Percentiles rank a stretch among this genome's conserved stretches.
Conservation (phyloP, 176 grass and related monocot species). For the Secale cereale region DNA sequence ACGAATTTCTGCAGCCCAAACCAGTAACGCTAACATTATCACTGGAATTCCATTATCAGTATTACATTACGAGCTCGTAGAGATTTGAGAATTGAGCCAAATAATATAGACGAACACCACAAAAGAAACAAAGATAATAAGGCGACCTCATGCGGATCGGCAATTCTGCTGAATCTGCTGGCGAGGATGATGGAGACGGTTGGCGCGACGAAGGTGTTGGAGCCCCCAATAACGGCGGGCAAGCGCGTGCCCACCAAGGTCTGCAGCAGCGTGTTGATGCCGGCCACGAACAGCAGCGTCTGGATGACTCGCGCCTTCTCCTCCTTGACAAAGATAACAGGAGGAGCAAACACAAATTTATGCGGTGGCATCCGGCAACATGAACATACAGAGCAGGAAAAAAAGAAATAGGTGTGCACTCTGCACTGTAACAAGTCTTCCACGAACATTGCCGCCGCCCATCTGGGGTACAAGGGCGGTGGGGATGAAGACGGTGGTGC, state of each 20-base stretch:
- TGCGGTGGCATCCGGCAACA: too few species aligned
- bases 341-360: too few species aligned
- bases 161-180: slow-evolving; percentile 58
- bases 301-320: slow-evolving; percentile 89
- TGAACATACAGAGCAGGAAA: not conserved
- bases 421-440: too few species aligned
- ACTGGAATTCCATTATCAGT: not conserved
- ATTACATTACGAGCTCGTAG: too few species aligned
- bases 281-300: slow-evolving; percentile 80
- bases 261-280: slow-evolving; percentile 87
- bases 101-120: too few species aligned
- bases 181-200: slow-evolving; percentile 92
- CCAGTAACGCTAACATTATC: not conserved
- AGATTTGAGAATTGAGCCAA: too few species aligned
- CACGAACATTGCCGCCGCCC: too few species aligned
- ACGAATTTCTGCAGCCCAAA: slow-evolving; percentile 70
- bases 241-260: slow-evolving; percentile 80
- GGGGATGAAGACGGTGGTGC: too few species aligned
- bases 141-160: slow-evolving; percentile 77
- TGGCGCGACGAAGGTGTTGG: slow-evolving; percentile 68
- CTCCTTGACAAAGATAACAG: slow-evolving; percentile 28
- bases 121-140: not conserved
- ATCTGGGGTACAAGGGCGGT: too few species aligned
- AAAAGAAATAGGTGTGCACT: not conserved
- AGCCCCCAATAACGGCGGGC: slow-evolving; percentile 76